Percentiles rank a stretch among this genome's conserved stretches.
These are phyloP conservation scores for Phytopythium chamaehyphon DNA, from an alignment of 352 stramenopile species.

Conservation along the genomic window DNA sequence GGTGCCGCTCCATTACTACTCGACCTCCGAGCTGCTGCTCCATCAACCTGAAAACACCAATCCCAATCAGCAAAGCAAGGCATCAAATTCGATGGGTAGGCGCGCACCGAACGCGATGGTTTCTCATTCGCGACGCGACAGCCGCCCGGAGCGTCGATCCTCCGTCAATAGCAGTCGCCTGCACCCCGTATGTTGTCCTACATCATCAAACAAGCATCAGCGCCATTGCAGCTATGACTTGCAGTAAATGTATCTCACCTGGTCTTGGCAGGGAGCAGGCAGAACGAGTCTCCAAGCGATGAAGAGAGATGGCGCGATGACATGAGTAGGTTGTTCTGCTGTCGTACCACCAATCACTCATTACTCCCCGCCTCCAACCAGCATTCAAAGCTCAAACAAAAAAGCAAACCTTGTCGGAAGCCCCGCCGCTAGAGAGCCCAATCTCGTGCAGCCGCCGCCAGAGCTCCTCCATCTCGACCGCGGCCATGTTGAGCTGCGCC, in stretches of 20 bases:
- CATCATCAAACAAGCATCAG: neutral
- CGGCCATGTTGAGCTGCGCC: slow-evolving; percentile 60
- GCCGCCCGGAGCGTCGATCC: slow-evolving; percentile 70
- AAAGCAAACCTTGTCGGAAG: slow-evolving; percentile 45
- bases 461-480: slow-evolving; percentile 80
- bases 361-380: neutral
- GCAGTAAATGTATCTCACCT: slow-evolving; percentile 18
- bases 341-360: neutral
- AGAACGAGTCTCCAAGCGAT: slow-evolving; percentile 83
- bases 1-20: slow-evolving; percentile 26
- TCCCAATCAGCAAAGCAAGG: neutral
- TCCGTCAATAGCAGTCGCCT: slow-evolving; percentile 68
- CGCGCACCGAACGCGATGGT: slow-evolving; percentile 60
- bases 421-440: slow-evolving; percentile 50
- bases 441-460: slow-evolving; percentile 79
- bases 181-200: slow-evolving; percentile 24
- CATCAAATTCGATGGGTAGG: neutral
- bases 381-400: neutral
- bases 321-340: slow-evolving; percentile 56
- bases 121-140: slow-evolving; percentile 78
- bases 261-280: slow-evolving; percentile 64
- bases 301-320: slow-evolving; percentile 77
- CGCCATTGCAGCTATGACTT: neutral
- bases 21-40: slow-evolving; percentile 68
- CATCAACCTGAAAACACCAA: slow-evolving; percentile 48